Evolutionary conservation across 306 rosid species (phyloP).

Genomic region (Ormosia emarginata): DNA sequence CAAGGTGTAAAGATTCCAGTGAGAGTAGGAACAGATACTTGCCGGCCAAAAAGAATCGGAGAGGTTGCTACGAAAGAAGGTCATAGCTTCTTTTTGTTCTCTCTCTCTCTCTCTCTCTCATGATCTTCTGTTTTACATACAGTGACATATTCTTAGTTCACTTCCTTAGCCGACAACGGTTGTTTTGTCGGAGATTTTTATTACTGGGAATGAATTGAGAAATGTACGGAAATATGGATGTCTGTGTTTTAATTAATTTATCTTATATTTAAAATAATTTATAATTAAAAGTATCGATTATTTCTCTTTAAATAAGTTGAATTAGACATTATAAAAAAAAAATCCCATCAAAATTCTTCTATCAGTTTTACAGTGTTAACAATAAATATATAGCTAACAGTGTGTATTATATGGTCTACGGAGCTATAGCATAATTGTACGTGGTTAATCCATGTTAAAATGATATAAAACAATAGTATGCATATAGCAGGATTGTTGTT

Average conservation of each 20-base stretch:
- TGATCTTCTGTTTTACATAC: neutral
- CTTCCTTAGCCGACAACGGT: neutral
- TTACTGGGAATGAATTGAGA: neutral
- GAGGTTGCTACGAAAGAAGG: slow-evolving; percentile 76
- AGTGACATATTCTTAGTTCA: neutral
- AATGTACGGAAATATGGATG: slow-evolving; percentile 28
- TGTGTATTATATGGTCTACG: too few relatives aligned
- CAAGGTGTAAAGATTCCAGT: slow-evolving; percentile 31
- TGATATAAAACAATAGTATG: too few relatives aligned
- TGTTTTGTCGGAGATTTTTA: neutral
- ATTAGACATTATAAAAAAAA: too few relatives aligned
- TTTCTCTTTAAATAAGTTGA: too few relatives aligned
- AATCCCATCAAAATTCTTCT: too few relatives aligned
- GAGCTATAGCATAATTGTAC: too few relatives aligned
- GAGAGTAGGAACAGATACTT: slow-evolving; percentile 24
- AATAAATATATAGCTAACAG: too few relatives aligned
- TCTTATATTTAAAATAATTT: too few relatives aligned
- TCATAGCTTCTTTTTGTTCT: neutral
- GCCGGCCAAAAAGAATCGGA: slow-evolving; percentile 28
- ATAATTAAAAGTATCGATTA: too few relatives aligned
- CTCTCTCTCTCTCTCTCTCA: neutral
- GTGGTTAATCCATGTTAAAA: too few relatives aligned
- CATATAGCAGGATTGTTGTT: neutral
- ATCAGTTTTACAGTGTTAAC: too few relatives aligned
- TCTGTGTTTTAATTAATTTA: too few relatives aligned